Evolutionary conservation across 2,329 filamentous ascomycete species (phyloP), one percentile per base, ranked within the genome.

Genomic region (Phialophora chinensis): DNA sequence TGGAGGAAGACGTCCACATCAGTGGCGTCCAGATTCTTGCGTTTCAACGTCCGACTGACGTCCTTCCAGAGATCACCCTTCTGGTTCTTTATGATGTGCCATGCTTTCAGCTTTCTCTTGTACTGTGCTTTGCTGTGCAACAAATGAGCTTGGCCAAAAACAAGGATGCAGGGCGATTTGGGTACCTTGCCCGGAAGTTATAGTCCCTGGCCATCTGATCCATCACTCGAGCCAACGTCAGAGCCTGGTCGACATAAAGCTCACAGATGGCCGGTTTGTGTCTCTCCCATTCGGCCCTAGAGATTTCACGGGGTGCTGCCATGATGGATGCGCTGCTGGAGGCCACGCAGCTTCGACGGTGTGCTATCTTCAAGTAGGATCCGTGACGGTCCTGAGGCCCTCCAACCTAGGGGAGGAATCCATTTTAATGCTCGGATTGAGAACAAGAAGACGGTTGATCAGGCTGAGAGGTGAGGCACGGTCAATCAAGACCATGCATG

Each of bases 261-360:
- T 52, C 23, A 52, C 59, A 53, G 49, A 61, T 53, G 47, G 44
- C 52, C 31, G 47, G 27, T 31, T 61, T 42, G 25, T 54, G 47
- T 11, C 47, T 54, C 29, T 38, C 44, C 47, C 47, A 61, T 12
- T 53, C 47, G 20, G 47, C 12, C 20, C 10, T 25, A 20, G 59
- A 60, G 57, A 50, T 35, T 33, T 50, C 31, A 27, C 31, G 11
- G 4, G 57, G 42, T 3, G 17, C 12, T 5, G 57, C 17, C 42
- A 60, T 60, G 27, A 20, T 61, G 35, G 4, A 35, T 38, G 29
- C 14, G 49, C 49, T 52, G 49, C 38, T 20, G 5, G 38, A 44
- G 17, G 17, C 17, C 6, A 11, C 2, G 38, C 17, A n/a, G 5
- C 17, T n/a, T 5, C 17, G 14, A 17, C 17, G 38, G 4, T 44